Evolutionary conservation across 2,329 filamentous ascomycete species (phyloP), one percentile per base, ranked within the genome.

Genomic region (Xylaria sp.): DNA sequence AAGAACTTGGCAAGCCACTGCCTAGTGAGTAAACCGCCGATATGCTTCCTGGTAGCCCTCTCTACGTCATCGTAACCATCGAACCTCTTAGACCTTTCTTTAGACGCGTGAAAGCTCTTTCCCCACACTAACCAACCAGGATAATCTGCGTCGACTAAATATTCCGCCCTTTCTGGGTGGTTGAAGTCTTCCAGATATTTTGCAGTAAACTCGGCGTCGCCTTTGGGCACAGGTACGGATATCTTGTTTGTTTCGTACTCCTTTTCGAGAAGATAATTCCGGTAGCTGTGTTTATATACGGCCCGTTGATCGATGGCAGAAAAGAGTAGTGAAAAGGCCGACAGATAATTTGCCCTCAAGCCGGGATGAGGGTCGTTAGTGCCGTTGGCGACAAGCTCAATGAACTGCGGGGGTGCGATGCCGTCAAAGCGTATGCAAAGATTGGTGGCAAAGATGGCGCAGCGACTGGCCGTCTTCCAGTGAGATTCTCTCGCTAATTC

Each of bases 51-150:
- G 7, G 92, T 89, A 1, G 85, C 85, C 74, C 82, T 89, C 80
- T 99, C 96, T 0, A 93, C 83, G 15, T 93, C 90, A 76, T 99
- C 96, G 76, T 96, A 99, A 54, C 80, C 82, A 48, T 85, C 88
- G 80, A 84, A 97, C 76, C 80, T 90, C 81, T 78, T 82, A 72
- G 94, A 89, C 62, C 92, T 91, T 2, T 92, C 89, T 69, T 90
- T 89, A 79, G 91, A 94, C 0, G 91, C 96, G 15, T 90, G 90
- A 84, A 98, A 95, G 39, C 87, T 89, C 80, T 96, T 93, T 62
- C 92, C 92, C 96, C 96, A 99, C 0, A 97, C 94, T 20, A 99
- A 86, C 97, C 97, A 99, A 39, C 96, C 96, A 4, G 95, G 94
- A 78, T 97, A 92, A 78, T 98, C 95, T 64, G 90, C 88, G 78